Evolutionary conservation across 2,329 filamentous ascomycete genomes (phyloP).

Genomic region (Drechslerella stenobrocha): DNA sequence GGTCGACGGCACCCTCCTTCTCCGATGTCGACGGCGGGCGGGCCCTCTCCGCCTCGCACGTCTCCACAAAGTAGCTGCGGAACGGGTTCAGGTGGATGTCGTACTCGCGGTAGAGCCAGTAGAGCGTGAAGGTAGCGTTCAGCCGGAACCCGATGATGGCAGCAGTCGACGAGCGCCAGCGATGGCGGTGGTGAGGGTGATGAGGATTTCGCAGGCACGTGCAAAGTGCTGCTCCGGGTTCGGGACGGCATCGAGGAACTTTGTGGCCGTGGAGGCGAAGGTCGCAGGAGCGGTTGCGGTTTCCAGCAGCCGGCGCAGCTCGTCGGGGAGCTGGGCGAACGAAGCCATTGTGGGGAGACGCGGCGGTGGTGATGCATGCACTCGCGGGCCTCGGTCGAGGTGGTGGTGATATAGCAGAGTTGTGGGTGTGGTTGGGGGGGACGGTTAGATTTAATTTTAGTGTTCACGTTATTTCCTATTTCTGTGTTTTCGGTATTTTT

Average conservation of each 20-base stretch:
- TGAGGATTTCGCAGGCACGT: slow-evolving; percentile 52
- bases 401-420: background rate
- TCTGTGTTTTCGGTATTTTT: background rate
- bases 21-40: slow-evolving; percentile 13
- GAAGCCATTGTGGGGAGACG: slow-evolving; percentile 48
- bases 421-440: slow-evolving; percentile 4
- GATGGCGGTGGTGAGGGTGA: slow-evolving; percentile 49
- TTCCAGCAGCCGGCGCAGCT: slow-evolving; percentile 49
- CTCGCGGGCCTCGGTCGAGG: too few species aligned
- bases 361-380: background rate
- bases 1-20: slow-evolving; percentile 32
- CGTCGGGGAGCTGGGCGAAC: slow-evolving; percentile 49
- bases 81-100: slow-evolving; percentile 51
- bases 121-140: slow-evolving; percentile 52
- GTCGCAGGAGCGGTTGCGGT: slow-evolving; percentile 46
- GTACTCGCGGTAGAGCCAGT: slow-evolving; percentile 51
- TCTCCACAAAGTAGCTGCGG: slow-evolving; percentile 51
- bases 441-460: background rate
- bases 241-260: slow-evolving; percentile 49
- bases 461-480: slow-evolving; percentile 5
- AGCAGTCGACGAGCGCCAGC: slow-evolving; percentile 30
- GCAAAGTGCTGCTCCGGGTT: slow-evolving; percentile 49
- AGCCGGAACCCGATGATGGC: slow-evolving; percentile 52
- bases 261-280: slow-evolving; percentile 49
- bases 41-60: slow-evolving; percentile 46